Conservation (phyloP, 148 eudicot genomes). For the Spergularia bocconei region DNA sequence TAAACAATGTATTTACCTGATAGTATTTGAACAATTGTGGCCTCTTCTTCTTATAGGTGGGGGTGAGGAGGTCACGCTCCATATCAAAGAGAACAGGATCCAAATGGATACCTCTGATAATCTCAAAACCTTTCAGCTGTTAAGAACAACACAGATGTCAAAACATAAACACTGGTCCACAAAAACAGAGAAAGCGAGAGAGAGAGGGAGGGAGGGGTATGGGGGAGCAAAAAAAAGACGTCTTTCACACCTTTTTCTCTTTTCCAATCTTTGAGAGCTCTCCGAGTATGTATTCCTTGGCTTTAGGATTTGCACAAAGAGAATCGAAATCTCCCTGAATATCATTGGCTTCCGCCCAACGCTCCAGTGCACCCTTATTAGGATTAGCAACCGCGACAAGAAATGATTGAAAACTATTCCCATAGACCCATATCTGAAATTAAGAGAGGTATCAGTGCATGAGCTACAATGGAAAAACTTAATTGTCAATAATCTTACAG, state of each 20-base stretch:
- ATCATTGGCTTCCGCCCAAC: constrained; percentile 62
- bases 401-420: constrained; percentile 76
- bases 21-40: constrained; percentile 79
- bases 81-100: constrained; percentile 77
- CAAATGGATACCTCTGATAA: constrained; percentile 68
- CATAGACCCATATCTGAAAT: constrained; percentile 75
- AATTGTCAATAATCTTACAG: background rate
- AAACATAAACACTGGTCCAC: background rate
- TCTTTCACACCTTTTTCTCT: constrained; percentile 59
- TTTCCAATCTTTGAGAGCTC: constrained; percentile 66
- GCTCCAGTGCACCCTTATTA: constrained; percentile 55
- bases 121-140: constrained; percentile 87
- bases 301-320: constrained; percentile 62
- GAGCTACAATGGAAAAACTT: background rate
- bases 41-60: constrained; percentile 78
- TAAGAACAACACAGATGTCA: constrained; percentile 15
- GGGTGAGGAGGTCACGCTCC: constrained; percentile 80
- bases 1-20: constrained; percentile 44
- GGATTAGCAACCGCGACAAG: constrained; percentile 74
- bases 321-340: constrained; percentile 57
- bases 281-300: constrained; percentile 59
- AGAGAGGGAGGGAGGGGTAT: background rate
- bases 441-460: background rate
- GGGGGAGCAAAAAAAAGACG: background rate
- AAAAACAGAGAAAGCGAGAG: background rate